Conservation (phyloP, 2,329 filamentous ascomycete genomes). For the Aureobasidium leucospermi region DNA sequence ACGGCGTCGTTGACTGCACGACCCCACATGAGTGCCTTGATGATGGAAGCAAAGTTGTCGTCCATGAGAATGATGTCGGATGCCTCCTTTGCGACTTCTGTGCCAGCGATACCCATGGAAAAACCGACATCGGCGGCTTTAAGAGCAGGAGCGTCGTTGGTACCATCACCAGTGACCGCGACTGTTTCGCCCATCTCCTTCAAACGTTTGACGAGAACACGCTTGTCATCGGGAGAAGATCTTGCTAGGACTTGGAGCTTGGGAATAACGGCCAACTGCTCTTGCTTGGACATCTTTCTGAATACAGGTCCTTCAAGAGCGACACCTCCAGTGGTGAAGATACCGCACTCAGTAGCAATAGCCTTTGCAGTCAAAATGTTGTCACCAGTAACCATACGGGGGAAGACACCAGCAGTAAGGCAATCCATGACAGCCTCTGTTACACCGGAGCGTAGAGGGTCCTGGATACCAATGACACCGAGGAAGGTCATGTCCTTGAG, state of each 20-base stretch:
- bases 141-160: conserved; percentile 58
- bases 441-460: conserved; percentile 63
- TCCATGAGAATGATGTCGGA: conserved; percentile 57
- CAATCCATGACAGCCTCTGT: conserved; percentile 60
- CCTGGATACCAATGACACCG: conserved; percentile 66
- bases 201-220: conserved; percentile 55
- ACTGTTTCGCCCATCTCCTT: conserved; percentile 60
- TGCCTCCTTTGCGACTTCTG: conserved; percentile 57
- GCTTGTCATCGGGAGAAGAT: conserved; percentile 63
- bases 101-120: conserved; percentile 60
- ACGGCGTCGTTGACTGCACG: conserved; percentile 51
- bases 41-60: conserved; percentile 57
- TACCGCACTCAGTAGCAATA: conserved; percentile 67
- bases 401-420: conserved; percentile 60
- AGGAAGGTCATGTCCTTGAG: conserved; percentile 68
- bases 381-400: conserved; percentile 69
- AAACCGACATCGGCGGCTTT: conserved; percentile 62
- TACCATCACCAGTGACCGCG: conserved; percentile 60
- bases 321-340: conserved; percentile 40
- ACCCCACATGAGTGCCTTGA: conserved; percentile 56
- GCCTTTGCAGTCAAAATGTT: conserved; percentile 66
- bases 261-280: conserved; percentile 50
- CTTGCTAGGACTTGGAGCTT: conserved; percentile 61
- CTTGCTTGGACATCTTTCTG: conserved; percentile 33
- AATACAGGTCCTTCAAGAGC: conserved; percentile 40